Percentiles rank a stretch among this genome's conserved stretches.
Evolutionary conservation across 768 basidiomycete species (phyloP).

Genomic region (Agaricus subrufescens): DNA sequence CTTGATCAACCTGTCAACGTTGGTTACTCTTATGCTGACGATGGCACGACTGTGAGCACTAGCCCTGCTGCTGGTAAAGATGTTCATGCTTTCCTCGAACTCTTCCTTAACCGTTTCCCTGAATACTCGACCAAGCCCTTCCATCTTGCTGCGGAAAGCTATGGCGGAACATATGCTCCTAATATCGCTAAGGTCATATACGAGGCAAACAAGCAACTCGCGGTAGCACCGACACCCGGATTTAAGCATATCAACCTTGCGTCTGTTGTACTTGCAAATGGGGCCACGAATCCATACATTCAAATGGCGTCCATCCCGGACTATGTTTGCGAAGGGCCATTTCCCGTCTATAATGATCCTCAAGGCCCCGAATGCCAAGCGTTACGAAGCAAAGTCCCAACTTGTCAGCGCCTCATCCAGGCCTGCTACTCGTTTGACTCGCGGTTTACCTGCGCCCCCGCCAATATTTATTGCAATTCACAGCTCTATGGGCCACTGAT

Average conservation of each 20-base stretch:
- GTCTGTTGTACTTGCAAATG: constrained; percentile 85
- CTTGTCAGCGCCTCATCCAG: constrained; percentile 70
- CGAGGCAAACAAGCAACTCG: constrained; percentile 64
- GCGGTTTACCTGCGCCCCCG: constrained; percentile 66
- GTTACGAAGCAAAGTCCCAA: constrained; percentile 59
- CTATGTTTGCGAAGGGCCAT: constrained; percentile 78
- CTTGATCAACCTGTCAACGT: constrained; percentile 84
- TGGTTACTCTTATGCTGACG: constrained; percentile 82
- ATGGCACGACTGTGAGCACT: constrained; percentile 69
- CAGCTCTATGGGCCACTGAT: constrained; percentile 70
- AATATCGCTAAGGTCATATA: constrained; percentile 82
- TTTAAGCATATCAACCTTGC: constrained; percentile 74
- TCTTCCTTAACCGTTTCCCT: constrained; percentile 75
- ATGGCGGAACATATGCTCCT: constrained; percentile 77
- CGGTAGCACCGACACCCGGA: constrained; percentile 36
- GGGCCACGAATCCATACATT: constrained; percentile 74
- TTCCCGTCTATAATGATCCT: constrained; percentile 72
- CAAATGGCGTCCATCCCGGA: constrained; percentile 83
- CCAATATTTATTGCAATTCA: constrained; percentile 72
- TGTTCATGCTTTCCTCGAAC: constrained; percentile 79
- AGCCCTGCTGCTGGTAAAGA: constrained; percentile 87
- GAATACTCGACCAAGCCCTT: constrained; percentile 67
- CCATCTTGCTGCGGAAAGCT: constrained; percentile 80
- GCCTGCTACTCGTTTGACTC: constrained; percentile 63
- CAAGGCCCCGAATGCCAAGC: constrained; percentile 61